Base-by-base conservation (phyloP, 106 monocot genomes). In the Phalaenopsis equestris region DNA sequence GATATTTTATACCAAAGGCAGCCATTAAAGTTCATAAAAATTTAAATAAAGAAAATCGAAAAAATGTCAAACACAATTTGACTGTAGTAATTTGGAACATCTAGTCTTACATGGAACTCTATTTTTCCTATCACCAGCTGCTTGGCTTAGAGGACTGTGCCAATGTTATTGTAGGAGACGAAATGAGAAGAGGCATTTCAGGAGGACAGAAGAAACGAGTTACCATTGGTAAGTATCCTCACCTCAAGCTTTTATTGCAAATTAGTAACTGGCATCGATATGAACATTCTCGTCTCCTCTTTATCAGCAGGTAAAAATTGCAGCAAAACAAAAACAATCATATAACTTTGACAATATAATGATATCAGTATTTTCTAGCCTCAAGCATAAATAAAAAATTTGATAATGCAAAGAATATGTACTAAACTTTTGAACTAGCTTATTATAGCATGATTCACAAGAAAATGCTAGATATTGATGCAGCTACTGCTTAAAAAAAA, bases 151-250 rank as follows among this genome's bases (percentile, higher is more conserved):
- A 80, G 41, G 88, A 88, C 23, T 93, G 93, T 84, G 93, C 93
- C 38, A 88, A 90, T 80, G 80, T 82, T 16, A 81, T 81, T 48
- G 42, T 93, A 74, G 93, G 90, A 77, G 90, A 93, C 76, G 90
- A 90, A 76, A 86, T 93, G 88, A 80, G 90, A 87, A 88, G 93
- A 58, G 93, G 93, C 36, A 90, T 93, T 56, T 93, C 93, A 56
- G 93, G 90, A 80, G 93, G 93, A 18, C 90, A 93, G 84, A 93
- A 93, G 84, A 93, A 90, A 77, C 84, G 92, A 79, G 86, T 87
- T 14, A 93, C 90, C 58, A 87, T 88, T 57, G 93, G 93, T 90
- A 90, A 18, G 42, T 7, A 36, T 64, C 24, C 2, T 82, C 37
- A 10, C 37, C 55, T 2, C 18, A 42, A 4, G 4, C n/a, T 74